Base-by-base conservation (phyloP, 805 yeast genomes). In the Cyberlindnera mississippiensis region DNA sequence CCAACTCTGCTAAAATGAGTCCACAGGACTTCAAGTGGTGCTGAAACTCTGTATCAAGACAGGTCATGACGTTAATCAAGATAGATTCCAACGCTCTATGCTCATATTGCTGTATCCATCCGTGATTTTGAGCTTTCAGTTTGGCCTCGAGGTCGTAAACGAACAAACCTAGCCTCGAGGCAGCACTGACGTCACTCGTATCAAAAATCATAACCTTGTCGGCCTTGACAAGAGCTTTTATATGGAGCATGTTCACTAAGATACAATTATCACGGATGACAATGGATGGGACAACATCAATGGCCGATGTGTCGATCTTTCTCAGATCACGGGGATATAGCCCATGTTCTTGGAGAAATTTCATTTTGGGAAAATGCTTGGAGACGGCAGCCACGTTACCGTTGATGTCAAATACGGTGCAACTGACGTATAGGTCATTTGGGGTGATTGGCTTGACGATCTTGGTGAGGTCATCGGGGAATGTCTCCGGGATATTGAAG, bases 231-330 rank as follows among this genome's bases (percentile, higher is more conserved):
- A 93, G 70, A 1, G 97, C 98, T 50, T 93, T 84, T 37, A 93
- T 88, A 59, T 90, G 93, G 29, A 93, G 66, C 56, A 93, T 64
- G 58, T 89, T 90, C 37, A 93, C 79, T 40, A 93, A 67, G 15
- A 91, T 85, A 39, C 95, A 83, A 65, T 76, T 40, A 48, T 78
- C 78, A 45, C 97, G 73, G 17, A 89, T 88, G 45, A 90, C 80
- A 35, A 93, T 83, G 15, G 88, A 79, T 0, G 99, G 99, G 3
- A 90, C 90, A 16, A 91, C 86, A 61, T 88, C 96, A 41, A 83
- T 71, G 19, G 81, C 72, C 27, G 85, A 83, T 43, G 71, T 74
- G 64, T 57, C 96, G 39, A 90, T 82, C 56, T 86, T 89, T 24
- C 97, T 65, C 48, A 90, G 66, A 61, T 90, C 97, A 63, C 97